Conservation (phyloP, 768 basidiomycete genomes). For the Suillus tomentosus region DNA sequence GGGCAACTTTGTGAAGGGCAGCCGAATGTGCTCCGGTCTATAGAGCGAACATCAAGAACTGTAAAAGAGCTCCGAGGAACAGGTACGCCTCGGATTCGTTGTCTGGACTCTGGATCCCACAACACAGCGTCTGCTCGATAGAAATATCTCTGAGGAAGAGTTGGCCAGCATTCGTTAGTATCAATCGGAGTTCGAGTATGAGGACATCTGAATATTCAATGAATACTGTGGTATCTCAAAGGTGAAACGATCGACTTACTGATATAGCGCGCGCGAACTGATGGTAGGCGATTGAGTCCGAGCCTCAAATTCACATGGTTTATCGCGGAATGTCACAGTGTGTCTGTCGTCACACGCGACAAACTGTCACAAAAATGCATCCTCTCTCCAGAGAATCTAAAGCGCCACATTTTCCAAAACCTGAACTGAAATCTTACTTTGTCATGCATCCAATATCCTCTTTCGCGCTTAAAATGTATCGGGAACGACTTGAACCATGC, state of each 20-base stretch:
- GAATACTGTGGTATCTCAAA: not conserved
- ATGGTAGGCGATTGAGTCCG: no score
- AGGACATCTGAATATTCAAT: not conserved
- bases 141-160: not conserved
- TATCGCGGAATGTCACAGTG: no score
- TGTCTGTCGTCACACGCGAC: no score
- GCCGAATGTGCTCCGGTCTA: not conserved
- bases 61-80: not conserved
- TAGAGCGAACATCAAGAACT: not conserved
- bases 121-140: not conserved
- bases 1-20: not conserved
- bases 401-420: not conserved
- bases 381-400: not conserved
- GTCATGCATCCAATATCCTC: not conserved
- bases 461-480: not conserved
- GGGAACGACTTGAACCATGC: not conserved
- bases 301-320: no score
- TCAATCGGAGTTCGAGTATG: not conserved
- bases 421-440: not conserved
- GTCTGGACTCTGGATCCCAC: not conserved
- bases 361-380: no score
- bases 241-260: not conserved
- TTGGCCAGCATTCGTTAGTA: not conserved
- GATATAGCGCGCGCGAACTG: not conserved
- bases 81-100: not conserved